These are phyloP conservation scores for Cucumis sativus DNA, from an alignment of 306 rosid genomes.

Conservation along the genomic window DNA sequence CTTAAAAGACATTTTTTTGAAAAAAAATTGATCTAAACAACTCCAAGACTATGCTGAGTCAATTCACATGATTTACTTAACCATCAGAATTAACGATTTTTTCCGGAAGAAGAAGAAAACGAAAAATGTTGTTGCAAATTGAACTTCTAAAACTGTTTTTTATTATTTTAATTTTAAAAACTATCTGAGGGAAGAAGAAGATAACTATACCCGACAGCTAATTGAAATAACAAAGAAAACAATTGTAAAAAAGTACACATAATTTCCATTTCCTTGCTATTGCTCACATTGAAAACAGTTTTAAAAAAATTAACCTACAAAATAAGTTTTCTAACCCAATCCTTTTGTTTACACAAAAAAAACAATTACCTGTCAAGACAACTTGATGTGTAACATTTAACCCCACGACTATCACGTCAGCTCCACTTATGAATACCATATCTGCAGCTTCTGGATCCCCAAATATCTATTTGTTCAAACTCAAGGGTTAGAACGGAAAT, in stretches of 20 bases:
- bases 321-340: neutral
- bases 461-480: conserved; percentile 35
- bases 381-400: conserved; percentile 91
- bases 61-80: neutral
- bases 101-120: neutral
- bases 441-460: conserved; percentile 99
- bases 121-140: neutral
- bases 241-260: neutral
- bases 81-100: neutral
- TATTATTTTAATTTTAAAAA: neutral
- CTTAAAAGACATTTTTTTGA: too few relatives aligned
- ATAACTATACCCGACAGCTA: neutral
- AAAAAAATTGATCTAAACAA: neutral
- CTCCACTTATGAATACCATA: conserved; percentile 74
- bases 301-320: neutral
- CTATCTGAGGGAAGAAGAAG: neutral
- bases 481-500: neutral
- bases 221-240: neutral
- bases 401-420: conserved; percentile 68
- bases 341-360: neutral
- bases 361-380: conserved; percentile 45
- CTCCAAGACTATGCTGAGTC: neutral
- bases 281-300: neutral
- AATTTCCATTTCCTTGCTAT: neutral
- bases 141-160: neutral